Base-by-base conservation (phyloP, 768 basidiomycete species). In the Psilocybe cyanescens region DNA sequence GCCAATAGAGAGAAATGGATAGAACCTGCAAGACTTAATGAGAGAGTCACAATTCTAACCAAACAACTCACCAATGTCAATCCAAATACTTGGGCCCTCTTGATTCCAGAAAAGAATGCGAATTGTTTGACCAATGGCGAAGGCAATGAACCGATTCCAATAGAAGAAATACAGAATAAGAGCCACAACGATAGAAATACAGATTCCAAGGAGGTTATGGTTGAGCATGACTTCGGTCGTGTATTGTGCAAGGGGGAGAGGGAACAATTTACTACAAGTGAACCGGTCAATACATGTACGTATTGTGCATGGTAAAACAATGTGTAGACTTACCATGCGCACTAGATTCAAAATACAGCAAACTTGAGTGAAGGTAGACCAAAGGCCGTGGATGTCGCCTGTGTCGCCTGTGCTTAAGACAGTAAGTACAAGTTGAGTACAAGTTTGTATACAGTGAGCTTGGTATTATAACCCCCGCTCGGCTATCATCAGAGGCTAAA, bases 1-100 rank as follows among this genome's bases (percentile, higher is more conserved):
- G 91, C 87, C 41, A 98, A 76, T 8, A 95, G 78, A 2, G 96
- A 96, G 73, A 98, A 86, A 70, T 98, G 95, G 24, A 97, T 83
- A n/a, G 94, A 92, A 19, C 94, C 94, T 95, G 41, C 30, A 44
- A 35, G 59, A 37, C 6, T 52, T 16, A 52, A 55, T 54, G 37
- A 59, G 55, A 57, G 53, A 51, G 48, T 39, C 33, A 4, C 31
- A n/a, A 59, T 60, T 31, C 28, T 28, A 50, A 7, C 51, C 17
- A 1, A 8, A 45, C 3, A 28, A 71, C 81, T 63, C 68, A 88
- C 94, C 93, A 58, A 95, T 87, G 71, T 91, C 87, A 54, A 97
- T 79, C 90, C 94, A 97, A 64, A 88, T 81, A 70, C 91, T 91
- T n/a, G 86, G 85, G 39, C 81, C 85, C 54, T 85, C 85, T 60